phyloP scores from a whole-genome alignment of 176 grass and related monocot genomes.

The Thalia dealbata region DNA sequence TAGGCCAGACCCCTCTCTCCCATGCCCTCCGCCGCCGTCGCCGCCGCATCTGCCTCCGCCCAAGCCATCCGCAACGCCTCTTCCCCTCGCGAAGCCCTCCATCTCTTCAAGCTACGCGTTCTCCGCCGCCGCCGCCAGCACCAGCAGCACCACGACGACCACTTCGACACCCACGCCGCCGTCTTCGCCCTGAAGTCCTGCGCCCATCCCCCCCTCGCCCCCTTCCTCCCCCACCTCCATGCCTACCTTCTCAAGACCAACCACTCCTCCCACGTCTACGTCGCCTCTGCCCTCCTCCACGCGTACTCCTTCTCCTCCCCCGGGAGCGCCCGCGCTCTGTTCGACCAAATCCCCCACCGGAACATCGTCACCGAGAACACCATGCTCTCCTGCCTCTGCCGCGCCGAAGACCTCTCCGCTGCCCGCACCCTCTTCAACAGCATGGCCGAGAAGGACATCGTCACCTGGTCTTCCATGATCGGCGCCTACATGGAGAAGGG shows the following conservation, averaged over 20 bases:
- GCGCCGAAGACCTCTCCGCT: constrained; percentile 22
- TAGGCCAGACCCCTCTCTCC: background rate
- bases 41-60: constrained; percentile 4
- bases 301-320: constrained; percentile 24
- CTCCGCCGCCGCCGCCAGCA: background rate
- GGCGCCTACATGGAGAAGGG: constrained; percentile 27
- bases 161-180: constrained; percentile 21
- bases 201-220: background rate
- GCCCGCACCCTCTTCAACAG: constrained; percentile 31
- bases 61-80: constrained; percentile 10
- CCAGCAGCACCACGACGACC: constrained; percentile 5
- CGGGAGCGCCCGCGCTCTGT: constrained; percentile 23
- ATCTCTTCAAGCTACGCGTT: constrained; percentile 10
- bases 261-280: constrained; percentile 20
- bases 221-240: constrained; percentile 13
- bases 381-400: constrained; percentile 35
- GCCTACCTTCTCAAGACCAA: constrained; percentile 12
- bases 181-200: constrained; percentile 28
- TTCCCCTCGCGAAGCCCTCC: constrained; percentile 10
- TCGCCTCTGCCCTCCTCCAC: constrained; percentile 38
- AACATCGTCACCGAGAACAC: constrained; percentile 37
- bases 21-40: background rate
- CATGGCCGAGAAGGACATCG: constrained; percentile 33
- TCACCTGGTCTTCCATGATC: constrained; percentile 47
- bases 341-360: constrained; percentile 38